Percentiles rank a stretch among this genome's conserved stretches.
These are phyloP conservation scores for Trapa incisa DNA, from an alignment of 345 rosid genomes.

Conservation along the genomic window DNA sequence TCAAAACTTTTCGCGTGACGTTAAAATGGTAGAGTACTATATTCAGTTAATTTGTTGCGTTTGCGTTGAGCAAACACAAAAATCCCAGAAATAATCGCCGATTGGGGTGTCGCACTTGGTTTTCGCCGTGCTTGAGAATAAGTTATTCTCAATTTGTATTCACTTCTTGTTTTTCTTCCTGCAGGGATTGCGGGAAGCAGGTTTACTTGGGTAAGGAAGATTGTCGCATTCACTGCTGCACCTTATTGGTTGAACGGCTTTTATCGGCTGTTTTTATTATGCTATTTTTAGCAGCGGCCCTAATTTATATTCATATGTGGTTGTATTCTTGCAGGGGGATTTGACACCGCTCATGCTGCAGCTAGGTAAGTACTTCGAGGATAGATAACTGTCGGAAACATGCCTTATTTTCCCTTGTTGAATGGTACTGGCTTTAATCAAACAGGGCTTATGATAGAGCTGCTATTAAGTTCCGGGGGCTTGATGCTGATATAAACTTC, in stretches of 20 bases:
- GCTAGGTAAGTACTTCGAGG: conserved; percentile 42
- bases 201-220: conserved; percentile 52
- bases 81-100: not conserved
- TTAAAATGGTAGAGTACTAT: not conserved
- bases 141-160: not conserved
- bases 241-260: not conserved
- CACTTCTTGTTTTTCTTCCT: conserved; percentile 6
- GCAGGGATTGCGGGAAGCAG: conserved; percentile 87
- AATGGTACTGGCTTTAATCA: not conserved
- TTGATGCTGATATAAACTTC: conserved; percentile 77
- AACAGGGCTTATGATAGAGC: conserved; percentile 81
- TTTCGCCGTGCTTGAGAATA: not conserved
- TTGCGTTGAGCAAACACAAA: too few relatives aligned
- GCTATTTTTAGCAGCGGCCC: not conserved
- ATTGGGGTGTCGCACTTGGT: not conserved
- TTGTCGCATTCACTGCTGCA: not conserved
- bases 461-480: conserved; percentile 70
- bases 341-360: conserved; percentile 80
- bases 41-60: not conserved
- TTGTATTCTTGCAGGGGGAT: conserved; percentile 44
- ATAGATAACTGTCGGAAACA: not conserved
- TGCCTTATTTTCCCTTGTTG: not conserved
- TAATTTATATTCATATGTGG: conserved; percentile 2
- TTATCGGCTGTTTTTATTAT: not conserved
- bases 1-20: not conserved